A percentile compares a stretch with the other conserved stretches of the same genome.
Evolutionary conservation across 306 rosid genomes (phyloP).

Genomic region (Fagus crenata): DNA sequence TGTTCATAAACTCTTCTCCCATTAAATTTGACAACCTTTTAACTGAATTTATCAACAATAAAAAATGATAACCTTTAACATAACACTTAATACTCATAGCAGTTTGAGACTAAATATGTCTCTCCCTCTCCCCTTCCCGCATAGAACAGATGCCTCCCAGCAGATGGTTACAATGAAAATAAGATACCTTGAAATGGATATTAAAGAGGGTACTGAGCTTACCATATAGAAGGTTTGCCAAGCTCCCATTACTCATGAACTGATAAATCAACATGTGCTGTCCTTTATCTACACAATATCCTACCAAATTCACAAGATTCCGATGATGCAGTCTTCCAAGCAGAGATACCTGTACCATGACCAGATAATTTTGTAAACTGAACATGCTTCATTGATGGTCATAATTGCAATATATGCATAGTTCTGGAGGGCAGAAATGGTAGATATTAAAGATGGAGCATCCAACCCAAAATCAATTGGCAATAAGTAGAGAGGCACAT

Average conservation of each 20-base stretch:
- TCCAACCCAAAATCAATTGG: no score
- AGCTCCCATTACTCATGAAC: conserved; percentile 96
- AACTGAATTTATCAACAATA: no score
- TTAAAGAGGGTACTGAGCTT: conserved; percentile 33
- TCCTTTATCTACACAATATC: conserved; percentile 95
- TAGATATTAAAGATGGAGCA: no score
- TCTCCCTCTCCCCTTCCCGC: neutral
- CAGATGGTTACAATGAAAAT: neutral
- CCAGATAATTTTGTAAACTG: conserved; percentile 19
- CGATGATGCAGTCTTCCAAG: conserved; percentile 98
- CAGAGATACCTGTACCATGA: conserved; percentile 66
- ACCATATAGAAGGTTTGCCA: conserved; percentile 75
- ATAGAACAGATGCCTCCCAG: neutral
- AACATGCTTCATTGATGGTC: conserved; percentile 5
- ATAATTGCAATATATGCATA: neutral
- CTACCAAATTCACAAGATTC: conserved; percentile 91
- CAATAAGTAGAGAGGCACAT: no score
- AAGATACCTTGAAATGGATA: conserved; percentile 10
- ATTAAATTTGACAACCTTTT: neutral
- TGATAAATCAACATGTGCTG: conserved; percentile 74
- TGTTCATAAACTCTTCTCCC: neutral
- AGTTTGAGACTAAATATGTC: neutral
- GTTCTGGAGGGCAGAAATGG: no score
- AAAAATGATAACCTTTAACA: no score
- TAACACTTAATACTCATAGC: neutral